Conservation (phyloP, 306 rosid genomes). For the Quercus dentata region DNA sequence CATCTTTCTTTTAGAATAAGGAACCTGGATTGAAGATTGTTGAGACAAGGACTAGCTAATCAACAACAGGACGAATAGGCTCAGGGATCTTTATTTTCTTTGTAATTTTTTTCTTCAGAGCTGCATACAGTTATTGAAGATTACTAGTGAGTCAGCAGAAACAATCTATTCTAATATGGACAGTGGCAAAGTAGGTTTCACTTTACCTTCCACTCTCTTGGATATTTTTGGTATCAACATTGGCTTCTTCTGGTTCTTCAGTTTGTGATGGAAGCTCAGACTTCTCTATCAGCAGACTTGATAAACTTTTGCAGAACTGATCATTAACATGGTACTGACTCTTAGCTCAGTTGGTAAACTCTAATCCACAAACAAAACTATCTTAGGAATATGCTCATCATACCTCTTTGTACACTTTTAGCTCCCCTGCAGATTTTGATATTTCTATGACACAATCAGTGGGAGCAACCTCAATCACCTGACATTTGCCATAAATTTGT, state of each 20-base stretch:
- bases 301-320: conserved; percentile 72
- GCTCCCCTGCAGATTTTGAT: conserved; percentile 70
- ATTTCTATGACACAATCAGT: conserved; percentile 66
- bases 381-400: neutral
- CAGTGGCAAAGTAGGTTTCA: conserved; percentile 13
- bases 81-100: conserved; percentile 15
- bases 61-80: conserved; percentile 41
- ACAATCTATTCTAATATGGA: conserved; percentile 4
- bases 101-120: conserved; percentile 24
- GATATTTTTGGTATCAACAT: conserved; percentile 4
- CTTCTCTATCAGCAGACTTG: conserved; percentile 48
- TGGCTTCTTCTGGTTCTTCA: conserved; percentile 25
- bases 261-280: conserved; percentile 29
- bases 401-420: conserved; percentile 53
- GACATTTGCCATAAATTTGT: conserved; percentile 20
- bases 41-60: conserved; percentile 6
- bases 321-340: conserved; percentile 18
- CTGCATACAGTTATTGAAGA: conserved; percentile 41
- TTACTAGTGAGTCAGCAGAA: conserved; percentile 18
- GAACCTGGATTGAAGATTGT: conserved; percentile 15
- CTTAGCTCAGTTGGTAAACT: conserved; percentile 10
- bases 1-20: neutral
- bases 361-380: conserved; percentile 6
- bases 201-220: conserved; percentile 36
- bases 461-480: conserved; percentile 87